Conservation (phyloP, 208 protist species). For the Wallacemonas sp. region DNA sequence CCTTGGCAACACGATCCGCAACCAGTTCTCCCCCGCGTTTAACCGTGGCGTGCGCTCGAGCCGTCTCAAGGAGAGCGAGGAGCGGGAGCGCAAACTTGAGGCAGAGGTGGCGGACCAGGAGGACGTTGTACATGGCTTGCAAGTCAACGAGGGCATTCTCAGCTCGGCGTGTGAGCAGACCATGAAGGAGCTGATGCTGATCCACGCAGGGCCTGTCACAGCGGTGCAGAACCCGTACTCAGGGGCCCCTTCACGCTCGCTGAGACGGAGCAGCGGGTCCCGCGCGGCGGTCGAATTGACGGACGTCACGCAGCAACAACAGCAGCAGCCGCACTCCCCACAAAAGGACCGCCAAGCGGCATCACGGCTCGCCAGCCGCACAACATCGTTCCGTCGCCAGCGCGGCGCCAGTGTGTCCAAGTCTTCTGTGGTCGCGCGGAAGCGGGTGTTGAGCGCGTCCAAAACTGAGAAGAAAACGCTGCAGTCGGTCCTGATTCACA, state of each 20-base stretch:
- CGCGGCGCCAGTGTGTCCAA: constrained; percentile 11
- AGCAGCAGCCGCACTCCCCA: background rate
- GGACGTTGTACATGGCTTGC: constrained; percentile 3
- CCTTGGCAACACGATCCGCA: constrained; percentile 70
- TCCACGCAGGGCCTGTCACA: constrained; percentile 15
- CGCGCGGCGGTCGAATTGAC: background rate
- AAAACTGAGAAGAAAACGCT: background rate
- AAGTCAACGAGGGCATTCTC: background rate
- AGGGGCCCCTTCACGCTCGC: constrained; percentile 17
- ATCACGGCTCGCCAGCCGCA: background rate
- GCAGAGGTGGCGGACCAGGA: constrained; percentile 27
- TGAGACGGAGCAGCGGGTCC: constrained; percentile 12
- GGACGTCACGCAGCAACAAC: too few relatives aligned
- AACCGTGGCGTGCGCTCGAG: constrained; percentile 50
- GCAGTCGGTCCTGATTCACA: constrained; percentile 44
- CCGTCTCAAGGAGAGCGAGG: constrained; percentile 63
- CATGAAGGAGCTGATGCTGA: constrained; percentile 13
- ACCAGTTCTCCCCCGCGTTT: constrained; percentile 88
- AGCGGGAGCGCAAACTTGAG: constrained; percentile 40
- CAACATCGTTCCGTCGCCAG: constrained; percentile 7
- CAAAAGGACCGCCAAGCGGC: background rate
- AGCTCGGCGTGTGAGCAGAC: constrained; percentile 3
- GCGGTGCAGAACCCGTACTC: constrained; percentile 10
- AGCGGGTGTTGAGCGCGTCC: constrained; percentile 1
- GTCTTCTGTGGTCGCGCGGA: constrained; percentile 3